Evolutionary conservation across 176 grass and related monocot genomes (phyloP).

Genomic region (Carex kokanica): DNA sequence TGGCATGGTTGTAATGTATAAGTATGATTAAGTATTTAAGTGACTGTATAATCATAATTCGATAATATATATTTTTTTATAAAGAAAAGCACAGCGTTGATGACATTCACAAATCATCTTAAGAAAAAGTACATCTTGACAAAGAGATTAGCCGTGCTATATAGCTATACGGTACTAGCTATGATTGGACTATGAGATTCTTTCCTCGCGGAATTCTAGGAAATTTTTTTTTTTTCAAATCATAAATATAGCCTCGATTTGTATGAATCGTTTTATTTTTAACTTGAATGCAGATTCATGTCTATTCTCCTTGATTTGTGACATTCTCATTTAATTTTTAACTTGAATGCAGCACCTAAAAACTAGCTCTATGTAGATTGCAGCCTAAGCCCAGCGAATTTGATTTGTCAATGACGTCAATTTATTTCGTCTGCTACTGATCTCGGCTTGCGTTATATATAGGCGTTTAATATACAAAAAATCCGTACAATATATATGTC

Average conservation of each 20-base stretch:
- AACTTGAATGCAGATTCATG: not conserved
- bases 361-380: not conserved
- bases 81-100: not conserved
- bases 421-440: not conserved
- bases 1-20: not conserved
- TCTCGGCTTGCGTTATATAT: not conserved
- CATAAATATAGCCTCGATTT: conserved; percentile 13
- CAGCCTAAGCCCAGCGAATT: not conserved
- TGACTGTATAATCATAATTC: not conserved
- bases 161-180: not conserved
- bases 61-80: not conserved
- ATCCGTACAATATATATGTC: not conserved
- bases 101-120: not conserved
- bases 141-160: conserved; percentile 4
- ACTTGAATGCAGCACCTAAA: not conserved
- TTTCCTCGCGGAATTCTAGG: conserved; percentile 6
- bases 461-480: not conserved
- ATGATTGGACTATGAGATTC: conserved; percentile 28
- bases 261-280: not conserved
- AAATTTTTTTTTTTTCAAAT: conserved; percentile 2
- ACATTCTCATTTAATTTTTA: not conserved
- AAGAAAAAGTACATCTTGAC: not conserved
- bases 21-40: not conserved
- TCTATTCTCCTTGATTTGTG: conserved; percentile 7
- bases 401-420: not conserved